These are phyloP conservation scores for Raphanus hybrid DNA, from an alignment of 441 rosid genomes.

Conservation along the genomic window DNA sequence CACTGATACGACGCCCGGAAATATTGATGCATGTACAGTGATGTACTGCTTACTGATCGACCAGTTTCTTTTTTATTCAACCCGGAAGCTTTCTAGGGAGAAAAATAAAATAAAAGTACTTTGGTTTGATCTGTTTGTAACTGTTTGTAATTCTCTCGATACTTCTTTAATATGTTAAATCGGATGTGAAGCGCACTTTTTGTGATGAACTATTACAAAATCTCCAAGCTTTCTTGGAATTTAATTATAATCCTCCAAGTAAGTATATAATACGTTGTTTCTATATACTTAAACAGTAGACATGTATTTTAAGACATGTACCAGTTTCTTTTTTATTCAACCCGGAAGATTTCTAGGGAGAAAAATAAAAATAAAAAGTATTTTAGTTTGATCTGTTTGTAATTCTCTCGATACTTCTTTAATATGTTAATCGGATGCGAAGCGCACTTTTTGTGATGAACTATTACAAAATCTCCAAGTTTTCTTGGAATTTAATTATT, in stretches of 20 bases:
- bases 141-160: not conserved
- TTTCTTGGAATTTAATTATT: not conserved
- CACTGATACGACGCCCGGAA: conserved; percentile 11
- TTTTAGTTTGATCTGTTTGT: conserved; percentile 30
- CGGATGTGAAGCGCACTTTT: not conserved
- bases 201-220: not conserved
- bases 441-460: not conserved
- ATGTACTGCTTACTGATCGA: not conserved
- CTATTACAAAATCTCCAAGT: not conserved
- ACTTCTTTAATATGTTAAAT: not conserved
- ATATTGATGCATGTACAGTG: conserved; percentile 24
- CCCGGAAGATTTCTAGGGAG: conserved; percentile 27
- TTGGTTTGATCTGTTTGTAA: conserved; percentile 31
- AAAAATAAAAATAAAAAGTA: conserved; percentile 3
- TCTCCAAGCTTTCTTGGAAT: not conserved
- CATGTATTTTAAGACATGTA: not conserved
- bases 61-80: not conserved
- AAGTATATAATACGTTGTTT: too few species aligned
- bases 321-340: not conserved
- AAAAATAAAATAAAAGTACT: not conserved
- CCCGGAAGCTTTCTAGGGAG: conserved; percentile 26
- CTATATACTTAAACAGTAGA: too few species aligned
- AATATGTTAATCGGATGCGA: not conserved
- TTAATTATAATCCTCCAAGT: not conserved
- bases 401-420: not conserved